Evolutionary conservation across 202 grass and related monocot species (phyloP), one percentile per base, ranked within the genome.

Genomic region (Eragrostis tef): DNA sequence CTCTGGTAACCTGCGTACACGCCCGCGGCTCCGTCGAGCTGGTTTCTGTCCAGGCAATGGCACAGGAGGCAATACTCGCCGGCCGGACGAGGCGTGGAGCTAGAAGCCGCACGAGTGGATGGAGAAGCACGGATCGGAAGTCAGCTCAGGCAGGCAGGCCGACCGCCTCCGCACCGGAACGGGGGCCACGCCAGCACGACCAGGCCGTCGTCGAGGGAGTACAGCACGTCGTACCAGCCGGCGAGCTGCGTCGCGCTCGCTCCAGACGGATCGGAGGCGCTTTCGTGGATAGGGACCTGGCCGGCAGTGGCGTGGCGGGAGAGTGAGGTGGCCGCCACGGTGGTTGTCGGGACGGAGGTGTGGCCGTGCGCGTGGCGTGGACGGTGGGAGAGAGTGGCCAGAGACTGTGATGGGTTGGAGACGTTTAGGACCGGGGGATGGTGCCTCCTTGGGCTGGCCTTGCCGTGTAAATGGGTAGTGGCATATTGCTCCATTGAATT

Each of bases 251-350:
- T 12, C 11, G 15, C 11, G 48, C 48, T 14, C 12, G 11, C 2
- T 50, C 3, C 0, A n/a, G n/a, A n/a, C n/a, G n/a, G n/a, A n/a
- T n/a, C 95, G 14, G 95, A 98, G 31, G 95, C 92, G 69, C 90
- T 87, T 69, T 98, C 95, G 69, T 87, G 71, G 79, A 98, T 87
- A 43, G 84, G 91, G 73, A 98, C 95, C 90, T 98, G 95, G 4
- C 95, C 92, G 4, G 90, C 90, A 4, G 58, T 66, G 36, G 83
- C 79, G 79, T 76, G 75, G 65, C 84, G 90, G 47, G 92, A 98
- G 83, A 93, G 85, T 59, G 88, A 73, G 51, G 86, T 83, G 78
- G 90, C 81, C 80, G 92, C 92, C 92, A 94, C 91, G 88, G 73
- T 69, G 71, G 51, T 66, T 45, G 48, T 59, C 48, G 56, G 56